Percentiles rank a stretch among this genome's conserved stretches.
Evolutionary conservation across 2,329 filamentous ascomycete genomes (phyloP).

Genomic region (Dothiorella sarmentorum): DNA sequence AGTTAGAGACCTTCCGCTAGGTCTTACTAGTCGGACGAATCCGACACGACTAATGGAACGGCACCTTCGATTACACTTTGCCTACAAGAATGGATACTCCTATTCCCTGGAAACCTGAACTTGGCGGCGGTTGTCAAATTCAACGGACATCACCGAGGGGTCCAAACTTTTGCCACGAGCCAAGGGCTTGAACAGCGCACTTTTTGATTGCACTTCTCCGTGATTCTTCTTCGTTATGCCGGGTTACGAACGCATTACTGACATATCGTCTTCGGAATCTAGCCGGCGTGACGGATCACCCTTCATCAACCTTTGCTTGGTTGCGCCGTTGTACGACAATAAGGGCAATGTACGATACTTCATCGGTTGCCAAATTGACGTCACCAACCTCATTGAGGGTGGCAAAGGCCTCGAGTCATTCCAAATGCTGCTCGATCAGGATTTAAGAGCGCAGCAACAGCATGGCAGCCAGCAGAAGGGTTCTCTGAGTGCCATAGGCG

Average conservation of each 20-base stretch:
- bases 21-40: neutral
- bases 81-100: neutral
- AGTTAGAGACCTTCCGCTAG: neutral
- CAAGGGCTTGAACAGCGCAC: neutral
- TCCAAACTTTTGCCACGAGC: neutral
- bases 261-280: neutral
- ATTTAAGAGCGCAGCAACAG: conserved; percentile 11
- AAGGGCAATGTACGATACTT: conserved; percentile 62
- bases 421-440: conserved; percentile 42
- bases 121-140: neutral
- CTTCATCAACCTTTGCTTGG: conserved; percentile 70
- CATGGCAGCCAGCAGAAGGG: conserved; percentile 20
- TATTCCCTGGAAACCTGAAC: neutral
- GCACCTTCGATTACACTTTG: neutral
- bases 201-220: neutral
- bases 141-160: neutral
- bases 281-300: conserved; percentile 65
- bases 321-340: conserved; percentile 64
- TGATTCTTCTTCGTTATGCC: neutral
- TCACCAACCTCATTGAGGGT: conserved; percentile 64
- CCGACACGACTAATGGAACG: neutral
- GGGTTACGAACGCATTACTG: neutral
- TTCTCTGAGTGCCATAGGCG: conserved; percentile 25
- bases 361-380: conserved; percentile 68
- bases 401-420: conserved; percentile 62